These are phyloP conservation scores for Triglochin maritima DNA, from an alignment of 106 monocot genomes.

Conservation along the genomic window DNA sequence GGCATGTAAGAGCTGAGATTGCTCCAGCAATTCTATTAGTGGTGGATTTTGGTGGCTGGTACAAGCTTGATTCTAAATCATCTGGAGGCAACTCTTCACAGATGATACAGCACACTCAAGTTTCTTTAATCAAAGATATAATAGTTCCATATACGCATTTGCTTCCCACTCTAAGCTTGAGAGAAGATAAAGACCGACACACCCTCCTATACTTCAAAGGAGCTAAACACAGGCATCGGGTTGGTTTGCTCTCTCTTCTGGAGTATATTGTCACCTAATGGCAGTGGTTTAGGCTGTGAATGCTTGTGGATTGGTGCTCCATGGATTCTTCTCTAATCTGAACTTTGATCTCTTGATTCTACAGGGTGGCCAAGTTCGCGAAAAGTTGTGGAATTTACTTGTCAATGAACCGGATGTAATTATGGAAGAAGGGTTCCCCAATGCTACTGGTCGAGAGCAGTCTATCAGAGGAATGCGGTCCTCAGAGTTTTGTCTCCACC, in stretches of 20 bases:
- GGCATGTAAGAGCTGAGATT: conserved; percentile 84
- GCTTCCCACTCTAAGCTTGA: conserved; percentile 48
- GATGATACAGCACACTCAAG: conserved; percentile 71
- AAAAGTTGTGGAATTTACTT: conserved; percentile 83
- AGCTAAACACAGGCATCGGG: conserved; percentile 85
- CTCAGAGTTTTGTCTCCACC: conserved; percentile 91
- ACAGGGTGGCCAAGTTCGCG: conserved; percentile 77
- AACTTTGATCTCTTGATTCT: neutral
- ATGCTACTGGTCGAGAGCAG: conserved; percentile 86
- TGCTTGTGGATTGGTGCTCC: neutral
- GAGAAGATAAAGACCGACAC: conserved; percentile 41
- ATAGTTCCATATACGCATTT: conserved; percentile 90
- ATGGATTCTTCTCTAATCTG: neutral
- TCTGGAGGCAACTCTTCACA: conserved; percentile 36
- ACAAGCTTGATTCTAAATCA: conserved; percentile 63
- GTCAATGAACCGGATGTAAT: conserved; percentile 55
- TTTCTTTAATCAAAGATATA: conserved; percentile 86
- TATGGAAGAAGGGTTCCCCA: conserved; percentile 96
- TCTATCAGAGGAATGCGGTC: conserved; percentile 86
- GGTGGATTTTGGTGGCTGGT: conserved; percentile 98
- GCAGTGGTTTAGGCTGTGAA: neutral
- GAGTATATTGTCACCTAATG: neutral
- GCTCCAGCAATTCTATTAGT: conserved; percentile 75
- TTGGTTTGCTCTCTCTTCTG: conserved; percentile 20
- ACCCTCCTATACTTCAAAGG: conserved; percentile 93